Conservation (phyloP, 2,329 filamentous ascomycete genomes). For the Pseudogymnoascus sp. region DNA sequence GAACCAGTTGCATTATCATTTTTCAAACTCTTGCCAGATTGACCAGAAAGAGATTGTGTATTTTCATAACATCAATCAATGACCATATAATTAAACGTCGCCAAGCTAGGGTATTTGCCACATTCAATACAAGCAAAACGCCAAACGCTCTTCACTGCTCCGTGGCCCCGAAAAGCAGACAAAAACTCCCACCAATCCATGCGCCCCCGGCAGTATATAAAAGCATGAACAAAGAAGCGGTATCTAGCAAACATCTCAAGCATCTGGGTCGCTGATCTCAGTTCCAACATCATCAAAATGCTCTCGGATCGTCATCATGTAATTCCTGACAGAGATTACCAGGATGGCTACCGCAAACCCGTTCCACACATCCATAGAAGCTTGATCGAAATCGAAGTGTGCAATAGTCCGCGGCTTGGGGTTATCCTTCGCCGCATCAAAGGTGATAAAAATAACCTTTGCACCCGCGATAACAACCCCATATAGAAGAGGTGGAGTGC, state of each 20-base stretch:
- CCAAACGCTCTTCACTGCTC: not conserved
- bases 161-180: not conserved
- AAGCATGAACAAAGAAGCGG: not conserved
- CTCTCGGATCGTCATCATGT: slow-evolving; percentile 11
- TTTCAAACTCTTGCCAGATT: not conserved
- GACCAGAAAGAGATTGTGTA: not conserved
- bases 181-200: not conserved
- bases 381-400: slow-evolving; percentile 24
- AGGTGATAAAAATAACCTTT: slow-evolving; percentile 23
- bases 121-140: slow-evolving; percentile 7
- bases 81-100: not conserved
- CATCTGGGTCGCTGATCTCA: not conserved
- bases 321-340: slow-evolving; percentile 24
- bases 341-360: slow-evolving; percentile 27
- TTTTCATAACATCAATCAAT: not conserved
- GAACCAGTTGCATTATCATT: not conserved
- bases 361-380: slow-evolving; percentile 28
- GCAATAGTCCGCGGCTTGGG: slow-evolving; percentile 21
- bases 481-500: slow-evolving; percentile 26
- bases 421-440: slow-evolving; percentile 23
- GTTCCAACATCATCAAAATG: not conserved
- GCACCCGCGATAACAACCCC: slow-evolving; percentile 26
- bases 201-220: not conserved
- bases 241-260: not conserved
- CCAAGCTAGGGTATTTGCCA: slow-evolving; percentile 5